Conservation (phyloP, 106 monocot genomes). For the Dendrobium chrysotoxum region DNA sequence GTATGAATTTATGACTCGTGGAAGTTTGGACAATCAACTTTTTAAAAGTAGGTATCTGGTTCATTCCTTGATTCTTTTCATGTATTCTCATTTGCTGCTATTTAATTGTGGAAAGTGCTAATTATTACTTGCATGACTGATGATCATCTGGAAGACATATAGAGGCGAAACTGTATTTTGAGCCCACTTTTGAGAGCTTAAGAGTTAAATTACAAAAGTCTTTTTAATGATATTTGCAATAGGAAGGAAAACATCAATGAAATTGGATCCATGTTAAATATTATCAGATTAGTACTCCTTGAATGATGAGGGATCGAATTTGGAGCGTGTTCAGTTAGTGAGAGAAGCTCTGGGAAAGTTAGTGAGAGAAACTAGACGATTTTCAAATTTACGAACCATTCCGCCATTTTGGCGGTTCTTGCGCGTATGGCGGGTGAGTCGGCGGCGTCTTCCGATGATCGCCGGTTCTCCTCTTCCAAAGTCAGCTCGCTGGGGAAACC, state of each 20-base stretch:
- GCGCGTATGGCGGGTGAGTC: no score
- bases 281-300: background rate
- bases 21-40: slow-evolving; percentile 44
- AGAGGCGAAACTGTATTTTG: background rate
- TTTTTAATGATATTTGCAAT: background rate
- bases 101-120: background rate
- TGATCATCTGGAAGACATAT: background rate
- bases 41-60: slow-evolving; percentile 28
- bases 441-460: no score
- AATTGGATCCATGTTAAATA: background rate
- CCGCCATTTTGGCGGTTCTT: no score
- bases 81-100: slow-evolving; percentile 1
- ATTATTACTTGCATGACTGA: background rate
- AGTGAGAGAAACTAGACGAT: no score
- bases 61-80: slow-evolving; percentile 7
- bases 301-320: background rate
- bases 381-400: no score
- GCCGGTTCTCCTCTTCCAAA: no score
- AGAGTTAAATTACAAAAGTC: background rate
- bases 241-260: background rate
- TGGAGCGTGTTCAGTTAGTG: no score
- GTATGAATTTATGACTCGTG: slow-evolving; percentile 40
- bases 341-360: no score
- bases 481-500: no score
- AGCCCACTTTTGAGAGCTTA: background rate